A percentile compares a stretch with the other conserved stretches of the same genome.
Evolutionary conservation across 148 eudicot genomes (phyloP).

Genomic region (Chenopodium album): DNA sequence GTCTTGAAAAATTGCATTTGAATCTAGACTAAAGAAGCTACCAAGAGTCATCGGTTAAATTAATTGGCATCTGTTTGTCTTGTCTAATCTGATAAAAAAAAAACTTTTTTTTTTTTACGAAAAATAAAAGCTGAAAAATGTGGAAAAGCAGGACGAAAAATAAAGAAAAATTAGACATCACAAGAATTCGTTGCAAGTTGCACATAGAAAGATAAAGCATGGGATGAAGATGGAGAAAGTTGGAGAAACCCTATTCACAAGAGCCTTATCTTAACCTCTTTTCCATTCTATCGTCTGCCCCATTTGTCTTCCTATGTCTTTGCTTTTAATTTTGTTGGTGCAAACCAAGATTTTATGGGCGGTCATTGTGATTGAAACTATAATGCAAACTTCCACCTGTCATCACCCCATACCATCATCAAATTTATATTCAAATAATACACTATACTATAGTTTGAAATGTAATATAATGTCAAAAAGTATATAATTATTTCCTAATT

Average conservation of each 20-base stretch:
- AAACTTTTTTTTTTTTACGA: not conserved
- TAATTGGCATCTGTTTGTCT: not conserved
- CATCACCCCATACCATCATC: constrained; percentile 29
- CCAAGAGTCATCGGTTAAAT: not conserved
- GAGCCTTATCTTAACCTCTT: constrained; percentile 26
- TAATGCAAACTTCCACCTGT: constrained; percentile 22
- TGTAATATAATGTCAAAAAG: no score
- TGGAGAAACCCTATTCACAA: constrained; percentile 29
- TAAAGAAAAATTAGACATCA: not conserved
- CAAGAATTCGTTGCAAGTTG: constrained; percentile 24
- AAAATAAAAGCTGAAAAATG: not conserved
- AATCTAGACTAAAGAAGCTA: not conserved
- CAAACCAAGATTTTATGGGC: constrained; percentile 10
- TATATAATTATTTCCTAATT: no score
- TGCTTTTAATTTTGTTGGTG: constrained; percentile 12
- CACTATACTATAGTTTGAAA: no score
- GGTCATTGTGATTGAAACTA: not conserved
- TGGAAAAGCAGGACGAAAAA: not conserved
- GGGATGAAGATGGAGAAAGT: constrained; percentile 32
- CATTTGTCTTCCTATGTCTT: constrained; percentile 7
- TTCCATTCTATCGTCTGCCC: constrained; percentile 18
- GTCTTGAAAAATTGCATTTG: not conserved
- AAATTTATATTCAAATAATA: not conserved
- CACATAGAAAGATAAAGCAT: constrained; percentile 11
- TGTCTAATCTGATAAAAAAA: not conserved